Percentiles rank a stretch among this genome's conserved stretches.
Conservation (phyloP, 2,329 filamentous ascomycete genomes). For the Colletotrichum neosansevieriae region DNA sequence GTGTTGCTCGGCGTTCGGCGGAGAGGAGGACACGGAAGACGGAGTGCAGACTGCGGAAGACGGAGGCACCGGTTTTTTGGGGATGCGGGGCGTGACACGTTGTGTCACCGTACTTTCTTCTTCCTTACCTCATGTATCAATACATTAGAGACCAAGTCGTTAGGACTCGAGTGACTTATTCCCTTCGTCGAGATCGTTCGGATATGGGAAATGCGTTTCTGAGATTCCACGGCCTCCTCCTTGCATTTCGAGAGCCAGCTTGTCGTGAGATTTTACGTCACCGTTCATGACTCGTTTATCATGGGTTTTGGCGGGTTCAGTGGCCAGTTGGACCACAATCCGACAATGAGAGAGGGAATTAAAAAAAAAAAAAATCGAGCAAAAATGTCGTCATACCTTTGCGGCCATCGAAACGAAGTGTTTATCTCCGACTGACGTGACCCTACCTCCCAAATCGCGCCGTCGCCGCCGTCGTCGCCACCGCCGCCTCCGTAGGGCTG, state of each 20-base stretch:
- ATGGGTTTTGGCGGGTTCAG: background rate
- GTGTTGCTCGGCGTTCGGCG: background rate
- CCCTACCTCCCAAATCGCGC: background rate
- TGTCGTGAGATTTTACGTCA: constrained; percentile 34
- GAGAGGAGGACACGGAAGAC: background rate
- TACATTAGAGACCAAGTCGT: constrained; percentile 7
- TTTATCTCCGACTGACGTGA: constrained; percentile 21
- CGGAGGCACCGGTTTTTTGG: background rate
- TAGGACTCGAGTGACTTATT: background rate
- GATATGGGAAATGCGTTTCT: too few species aligned
- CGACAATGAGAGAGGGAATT: background rate
- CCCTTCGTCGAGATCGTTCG: background rate
- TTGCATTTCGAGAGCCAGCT: background rate
- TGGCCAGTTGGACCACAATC: constrained; percentile 16
- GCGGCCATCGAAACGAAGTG: background rate
- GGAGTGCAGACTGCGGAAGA: background rate
- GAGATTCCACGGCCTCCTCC: too few species aligned
- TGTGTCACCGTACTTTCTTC: background rate
- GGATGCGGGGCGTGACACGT: background rate
- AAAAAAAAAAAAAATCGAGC: background rate
- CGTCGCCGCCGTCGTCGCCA: background rate
- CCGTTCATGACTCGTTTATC: constrained; percentile 30
- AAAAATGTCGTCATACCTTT: constrained; percentile 23
- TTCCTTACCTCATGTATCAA: constrained; percentile 8
- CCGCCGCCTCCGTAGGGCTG: constrained; percentile 14